phyloP scores from a whole-genome alignment of 1,284 basidiomycete species.

The Irpex sp. region DNA sequence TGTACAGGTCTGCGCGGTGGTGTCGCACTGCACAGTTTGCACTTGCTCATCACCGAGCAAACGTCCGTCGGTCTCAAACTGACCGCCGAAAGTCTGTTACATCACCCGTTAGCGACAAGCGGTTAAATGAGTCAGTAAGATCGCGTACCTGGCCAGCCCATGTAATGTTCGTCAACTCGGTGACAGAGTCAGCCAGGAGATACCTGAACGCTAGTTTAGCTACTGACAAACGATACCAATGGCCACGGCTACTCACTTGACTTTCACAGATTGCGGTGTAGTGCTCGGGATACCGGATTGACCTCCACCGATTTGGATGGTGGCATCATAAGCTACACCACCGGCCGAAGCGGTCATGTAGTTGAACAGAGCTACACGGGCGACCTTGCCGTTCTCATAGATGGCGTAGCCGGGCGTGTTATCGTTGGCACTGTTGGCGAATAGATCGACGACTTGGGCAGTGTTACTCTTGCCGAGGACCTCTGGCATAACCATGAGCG shows the following conservation, averaged over 20 bases:
- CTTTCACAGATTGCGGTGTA: constrained; percentile 22
- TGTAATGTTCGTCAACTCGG: constrained; percentile 44
- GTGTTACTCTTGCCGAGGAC: constrained; percentile 28
- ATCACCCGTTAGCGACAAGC: background rate
- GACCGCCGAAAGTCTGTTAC: constrained; percentile 59
- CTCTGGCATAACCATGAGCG: constrained; percentile 31
- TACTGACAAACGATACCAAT: background rate
- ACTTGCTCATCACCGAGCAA: constrained; percentile 50
- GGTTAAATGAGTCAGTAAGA: background rate
- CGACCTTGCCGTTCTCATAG: constrained; percentile 27
- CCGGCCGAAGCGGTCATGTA: constrained; percentile 32
- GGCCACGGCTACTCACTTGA: constrained; percentile 20
- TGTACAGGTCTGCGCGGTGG: constrained; percentile 46
- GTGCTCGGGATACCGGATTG: constrained; percentile 17
- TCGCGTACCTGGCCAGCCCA: constrained; percentile 38
- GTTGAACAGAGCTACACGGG: constrained; percentile 44
- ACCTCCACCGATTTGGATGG: constrained; percentile 27
- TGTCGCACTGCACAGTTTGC: constrained; percentile 51
- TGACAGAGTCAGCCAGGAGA: constrained; percentile 34
- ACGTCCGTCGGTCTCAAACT: constrained; percentile 62
- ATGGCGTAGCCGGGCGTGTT: constrained; percentile 30
- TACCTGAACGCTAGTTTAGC: constrained; percentile 28
- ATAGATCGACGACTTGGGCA: constrained; percentile 28
- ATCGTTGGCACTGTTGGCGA: constrained; percentile 20
- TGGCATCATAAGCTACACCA: constrained; percentile 27